These are phyloP conservation scores for Myxozyma udenii DNA, from an alignment of 805 yeast genomes.

Conservation along the genomic window DNA sequence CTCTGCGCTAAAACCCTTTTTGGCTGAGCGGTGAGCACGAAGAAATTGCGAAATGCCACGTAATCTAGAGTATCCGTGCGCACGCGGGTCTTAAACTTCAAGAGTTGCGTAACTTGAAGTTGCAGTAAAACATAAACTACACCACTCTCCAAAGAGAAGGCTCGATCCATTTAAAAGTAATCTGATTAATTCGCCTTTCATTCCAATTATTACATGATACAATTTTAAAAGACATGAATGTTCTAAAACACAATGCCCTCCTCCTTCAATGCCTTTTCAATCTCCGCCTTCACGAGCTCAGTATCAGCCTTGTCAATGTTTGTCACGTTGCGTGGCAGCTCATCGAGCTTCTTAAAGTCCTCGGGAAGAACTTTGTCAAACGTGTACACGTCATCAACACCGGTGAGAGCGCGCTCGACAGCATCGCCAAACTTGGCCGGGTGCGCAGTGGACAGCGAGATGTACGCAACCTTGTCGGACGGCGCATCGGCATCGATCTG, in stretches of 20 bases:
- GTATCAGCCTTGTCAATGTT: constrained; percentile 69
- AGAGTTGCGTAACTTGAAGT: too few relatives aligned
- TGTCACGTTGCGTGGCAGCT: constrained; percentile 70
- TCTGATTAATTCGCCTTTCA: too few relatives aligned
- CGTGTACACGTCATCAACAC: constrained; percentile 63
- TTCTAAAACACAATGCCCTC: constrained; percentile 10
- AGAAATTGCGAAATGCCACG: too few relatives aligned
- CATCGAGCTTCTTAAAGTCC: constrained; percentile 70
- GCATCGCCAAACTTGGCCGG: constrained; percentile 99
- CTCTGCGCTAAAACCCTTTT: too few relatives aligned
- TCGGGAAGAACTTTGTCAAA: constrained; percentile 87
- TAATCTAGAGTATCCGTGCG: too few relatives aligned
- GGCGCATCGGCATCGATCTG: constrained; percentile 44
- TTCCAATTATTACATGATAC: too few relatives aligned
- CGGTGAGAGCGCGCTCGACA: constrained; percentile 72
- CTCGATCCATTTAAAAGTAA: too few relatives aligned
- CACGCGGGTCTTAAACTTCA: too few relatives aligned
- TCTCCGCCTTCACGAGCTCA: constrained; percentile 42
- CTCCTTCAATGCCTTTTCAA: constrained; percentile 11
- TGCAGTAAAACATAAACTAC: too few relatives aligned
- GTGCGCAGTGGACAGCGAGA: constrained; percentile 94
- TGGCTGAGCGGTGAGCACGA: too few relatives aligned
- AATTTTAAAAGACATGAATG: too few relatives aligned
- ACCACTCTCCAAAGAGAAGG: too few relatives aligned
- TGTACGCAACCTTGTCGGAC: constrained; percentile 45